Percentiles rank a stretch among this genome's conserved stretches.
Conservation (phyloP, 805 yeast species). For the Suhomyces faveliae region DNA sequence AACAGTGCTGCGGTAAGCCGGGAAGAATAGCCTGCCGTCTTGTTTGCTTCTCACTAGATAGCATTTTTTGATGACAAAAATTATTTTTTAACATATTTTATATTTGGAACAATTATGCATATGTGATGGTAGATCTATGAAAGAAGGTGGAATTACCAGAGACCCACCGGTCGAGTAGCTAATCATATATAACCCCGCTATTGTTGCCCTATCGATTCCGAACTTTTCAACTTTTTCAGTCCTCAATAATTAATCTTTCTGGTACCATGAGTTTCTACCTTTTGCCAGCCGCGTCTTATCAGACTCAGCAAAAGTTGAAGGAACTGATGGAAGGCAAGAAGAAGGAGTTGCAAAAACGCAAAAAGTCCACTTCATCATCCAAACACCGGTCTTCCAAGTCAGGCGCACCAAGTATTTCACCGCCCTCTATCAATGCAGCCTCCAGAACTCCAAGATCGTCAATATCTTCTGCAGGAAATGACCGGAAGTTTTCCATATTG, state of each 20-base stretch:
- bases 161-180: neutral
- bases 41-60: neutral
- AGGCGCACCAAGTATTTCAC: neutral
- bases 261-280: constrained; percentile 14
- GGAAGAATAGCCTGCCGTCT: neutral
- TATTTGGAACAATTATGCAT: neutral
- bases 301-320: constrained; percentile 17
- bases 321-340: constrained; percentile 12
- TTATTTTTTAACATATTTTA: neutral
- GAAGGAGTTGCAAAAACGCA: constrained; percentile 6
- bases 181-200: neutral
- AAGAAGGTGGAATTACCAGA: neutral
- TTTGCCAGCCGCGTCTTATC: constrained; percentile 17
- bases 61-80: neutral
- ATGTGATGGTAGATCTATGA: neutral
- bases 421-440: neutral
- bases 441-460: constrained; percentile 3
- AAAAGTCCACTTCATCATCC: neutral
- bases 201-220: neutral
- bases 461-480: constrained; percentile 1
- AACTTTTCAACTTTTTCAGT: neutral
- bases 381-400: neutral
- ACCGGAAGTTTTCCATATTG: constrained; percentile 4
- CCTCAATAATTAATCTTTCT: neutral
- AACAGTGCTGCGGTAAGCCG: neutral